Evolutionary conservation across 2,329 filamentous ascomycete genomes (phyloP).

Genomic region (Beauveria australis): DNA sequence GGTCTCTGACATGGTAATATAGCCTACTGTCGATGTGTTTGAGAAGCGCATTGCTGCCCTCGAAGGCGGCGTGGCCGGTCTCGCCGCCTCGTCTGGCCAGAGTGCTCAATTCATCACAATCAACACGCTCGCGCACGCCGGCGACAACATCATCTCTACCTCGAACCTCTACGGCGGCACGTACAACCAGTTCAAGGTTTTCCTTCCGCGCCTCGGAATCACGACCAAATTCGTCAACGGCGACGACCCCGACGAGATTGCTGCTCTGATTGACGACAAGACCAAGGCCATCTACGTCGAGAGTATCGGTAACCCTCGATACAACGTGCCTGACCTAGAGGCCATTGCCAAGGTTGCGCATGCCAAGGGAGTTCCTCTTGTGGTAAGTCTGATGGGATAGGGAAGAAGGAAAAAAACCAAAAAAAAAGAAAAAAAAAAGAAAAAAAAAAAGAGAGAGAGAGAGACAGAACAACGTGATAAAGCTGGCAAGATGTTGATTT

Average conservation of each 20-base stretch:
- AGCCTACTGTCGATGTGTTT: conserved; percentile 91
- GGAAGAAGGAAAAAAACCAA: background rate
- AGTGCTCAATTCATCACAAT: conserved; percentile 89
- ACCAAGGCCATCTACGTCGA: conserved; percentile 91
- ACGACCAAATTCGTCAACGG: conserved; percentile 79
- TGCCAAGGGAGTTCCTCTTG: conserved; percentile 55
- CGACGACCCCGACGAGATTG: conserved; percentile 72
- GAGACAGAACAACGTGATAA: background rate
- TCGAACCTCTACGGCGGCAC: conserved; percentile 90
- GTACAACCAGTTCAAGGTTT: conserved; percentile 95
- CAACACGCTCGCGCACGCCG: conserved; percentile 70
- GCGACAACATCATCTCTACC: conserved; percentile 90
- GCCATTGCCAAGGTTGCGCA: conserved; percentile 75
- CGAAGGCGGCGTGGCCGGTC: conserved; percentile 81
- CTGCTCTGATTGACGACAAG: conserved; percentile 76
- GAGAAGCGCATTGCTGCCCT: conserved; percentile 95
- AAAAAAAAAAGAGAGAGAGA: too few relatives aligned
- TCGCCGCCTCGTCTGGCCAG: conserved; percentile 80
- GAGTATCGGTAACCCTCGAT: conserved; percentile 87
- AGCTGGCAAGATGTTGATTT: background rate
- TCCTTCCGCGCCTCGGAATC: conserved; percentile 80
- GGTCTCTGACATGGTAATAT: background rate
- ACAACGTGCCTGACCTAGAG: conserved; percentile 88
- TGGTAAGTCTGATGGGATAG: conserved; percentile 35
- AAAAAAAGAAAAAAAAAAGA: background rate